These are phyloP conservation scores for Mycena kentingensis DNA, from an alignment of 768 basidiomycete species.

Conservation along the genomic window DNA sequence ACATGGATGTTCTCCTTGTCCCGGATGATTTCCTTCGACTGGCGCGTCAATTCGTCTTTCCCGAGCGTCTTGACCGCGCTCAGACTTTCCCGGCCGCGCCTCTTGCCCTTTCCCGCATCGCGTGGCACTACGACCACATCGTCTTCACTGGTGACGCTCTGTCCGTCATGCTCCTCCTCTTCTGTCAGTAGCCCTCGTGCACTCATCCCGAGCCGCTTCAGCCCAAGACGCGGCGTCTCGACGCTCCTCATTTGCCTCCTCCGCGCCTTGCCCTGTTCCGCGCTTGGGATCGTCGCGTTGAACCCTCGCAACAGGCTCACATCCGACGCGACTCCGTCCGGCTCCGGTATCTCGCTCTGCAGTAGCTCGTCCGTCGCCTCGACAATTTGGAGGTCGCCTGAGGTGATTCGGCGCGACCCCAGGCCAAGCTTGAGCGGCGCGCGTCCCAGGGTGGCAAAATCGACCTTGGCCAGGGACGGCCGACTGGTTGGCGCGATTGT, in stretches of 20 bases:
- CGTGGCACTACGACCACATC: slow-evolving; percentile 67
- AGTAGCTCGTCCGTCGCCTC: slow-evolving; percentile 82
- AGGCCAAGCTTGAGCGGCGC: slow-evolving; percentile 72
- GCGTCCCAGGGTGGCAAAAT: slow-evolving; percentile 80
- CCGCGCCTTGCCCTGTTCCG: slow-evolving; percentile 75
- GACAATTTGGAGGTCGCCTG: slow-evolving; percentile 80
- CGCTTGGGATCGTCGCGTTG: slow-evolving; percentile 91
- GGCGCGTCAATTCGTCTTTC: slow-evolving; percentile 80
- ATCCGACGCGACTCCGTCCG: slow-evolving; percentile 65
- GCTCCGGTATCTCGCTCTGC: slow-evolving; percentile 70
- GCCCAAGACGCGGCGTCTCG: slow-evolving; percentile 71
- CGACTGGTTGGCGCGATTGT: slow-evolving; percentile 29
- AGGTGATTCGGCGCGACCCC: slow-evolving; percentile 69
- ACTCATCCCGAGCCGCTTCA: slow-evolving; percentile 78
- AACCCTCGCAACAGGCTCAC: slow-evolving; percentile 89
- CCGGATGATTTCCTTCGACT: slow-evolving; percentile 80
- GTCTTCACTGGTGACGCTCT: slow-evolving; percentile 73
- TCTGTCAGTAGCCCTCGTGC: slow-evolving; percentile 73
- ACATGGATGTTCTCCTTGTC: slow-evolving; percentile 95
- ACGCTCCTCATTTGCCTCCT: slow-evolving; percentile 80
- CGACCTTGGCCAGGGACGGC: slow-evolving; percentile 45
- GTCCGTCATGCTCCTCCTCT: slow-evolving; percentile 55
- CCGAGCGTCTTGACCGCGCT: slow-evolving; percentile 72
- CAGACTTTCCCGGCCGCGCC: slow-evolving; percentile 65
- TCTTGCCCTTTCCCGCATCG: slow-evolving; percentile 45